phyloP scores from a whole-genome alignment of 306 rosid species.

The Ormosia semicastrata region DNA sequence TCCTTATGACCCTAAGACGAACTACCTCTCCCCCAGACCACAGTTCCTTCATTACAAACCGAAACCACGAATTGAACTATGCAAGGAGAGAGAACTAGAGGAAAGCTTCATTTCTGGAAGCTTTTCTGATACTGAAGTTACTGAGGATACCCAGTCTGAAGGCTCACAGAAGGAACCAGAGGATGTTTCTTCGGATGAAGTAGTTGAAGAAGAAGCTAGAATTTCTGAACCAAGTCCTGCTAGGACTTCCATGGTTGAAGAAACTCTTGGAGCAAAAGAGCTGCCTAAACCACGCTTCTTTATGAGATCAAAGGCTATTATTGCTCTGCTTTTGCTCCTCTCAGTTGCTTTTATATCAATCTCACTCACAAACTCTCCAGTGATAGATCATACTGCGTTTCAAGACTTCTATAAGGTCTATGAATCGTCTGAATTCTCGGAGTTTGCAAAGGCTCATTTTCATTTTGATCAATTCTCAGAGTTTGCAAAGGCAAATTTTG shows the following conservation, averaged over 20 bases:
- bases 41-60: conserved; percentile 84
- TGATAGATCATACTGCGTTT: conserved; percentile 33
- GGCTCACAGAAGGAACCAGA: conserved; percentile 51
- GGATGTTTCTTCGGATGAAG: conserved; percentile 54
- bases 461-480: conserved; percentile 45
- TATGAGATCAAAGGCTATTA: conserved; percentile 36
- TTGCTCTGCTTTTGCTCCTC: conserved; percentile 48
- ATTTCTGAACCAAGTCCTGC: conserved; percentile 37
- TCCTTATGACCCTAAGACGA: conserved; percentile 81
- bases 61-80: conserved; percentile 49
- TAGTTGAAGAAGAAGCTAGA: conserved; percentile 23
- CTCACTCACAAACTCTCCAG: conserved; percentile 34
- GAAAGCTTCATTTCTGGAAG: conserved; percentile 48
- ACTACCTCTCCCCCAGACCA: conserved; percentile 84
- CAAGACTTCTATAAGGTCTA: conserved; percentile 32
- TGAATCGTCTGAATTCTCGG: conserved; percentile 30
- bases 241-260: conserved; percentile 10
- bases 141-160: conserved; percentile 59
- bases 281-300: conserved; percentile 31
- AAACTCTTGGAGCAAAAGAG: conserved; percentile 32
- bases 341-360: conserved; percentile 41
- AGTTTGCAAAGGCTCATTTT: conserved; percentile 43
- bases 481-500: conserved; percentile 28
- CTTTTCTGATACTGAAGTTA: conserved; percentile 57
- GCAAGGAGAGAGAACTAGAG: conserved; percentile 43